phyloP scores from a whole-genome alignment of 2,329 filamentous ascomycete genomes.

The Monilinia vaccinii-corymbosi region DNA sequence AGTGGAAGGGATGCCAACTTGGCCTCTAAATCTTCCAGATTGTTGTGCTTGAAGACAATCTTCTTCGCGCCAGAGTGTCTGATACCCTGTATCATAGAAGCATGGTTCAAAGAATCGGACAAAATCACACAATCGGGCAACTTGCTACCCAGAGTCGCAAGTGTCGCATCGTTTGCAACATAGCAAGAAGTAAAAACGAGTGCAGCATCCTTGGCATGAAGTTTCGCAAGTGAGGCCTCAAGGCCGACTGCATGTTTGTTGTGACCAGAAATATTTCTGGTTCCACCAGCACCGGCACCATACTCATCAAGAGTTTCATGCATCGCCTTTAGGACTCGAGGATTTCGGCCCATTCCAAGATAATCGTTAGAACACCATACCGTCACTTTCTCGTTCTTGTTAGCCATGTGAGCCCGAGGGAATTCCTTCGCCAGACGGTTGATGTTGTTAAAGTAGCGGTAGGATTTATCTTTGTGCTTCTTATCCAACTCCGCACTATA shows the following conservation, averaged over 20 bases:
- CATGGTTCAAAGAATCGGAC: slow-evolving; percentile 96
- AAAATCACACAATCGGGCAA: slow-evolving; percentile 93
- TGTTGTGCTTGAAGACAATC: slow-evolving; percentile 98
- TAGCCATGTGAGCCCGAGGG: slow-evolving; percentile 84
- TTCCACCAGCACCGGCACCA: slow-evolving; percentile 89
- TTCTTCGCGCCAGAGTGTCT: slow-evolving; percentile 95
- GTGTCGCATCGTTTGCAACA: slow-evolving; percentile 93
- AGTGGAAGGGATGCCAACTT: slow-evolving; percentile 83
- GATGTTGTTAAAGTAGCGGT: slow-evolving; percentile 99
- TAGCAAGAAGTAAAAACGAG: slow-evolving; percentile 97
- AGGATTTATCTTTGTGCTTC: slow-evolving; percentile 99
- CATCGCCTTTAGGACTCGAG: slow-evolving; percentile 80
- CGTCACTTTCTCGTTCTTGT: slow-evolving; percentile 75
- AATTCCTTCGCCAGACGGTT: slow-evolving; percentile 96
- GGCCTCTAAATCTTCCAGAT: slow-evolving; percentile 81
- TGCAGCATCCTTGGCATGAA: slow-evolving; percentile 87
- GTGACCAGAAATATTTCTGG: slow-evolving; percentile 95
- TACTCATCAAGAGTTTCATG: slow-evolving; percentile 92
- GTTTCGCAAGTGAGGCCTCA: slow-evolving; percentile 71
- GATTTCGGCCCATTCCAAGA: slow-evolving; percentile 92
- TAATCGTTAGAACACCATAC: slow-evolving; percentile 99
- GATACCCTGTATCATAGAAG: slow-evolving; percentile 99
- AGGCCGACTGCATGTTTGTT: slow-evolving; percentile 87
- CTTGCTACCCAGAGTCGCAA: slow-evolving; percentile 94
- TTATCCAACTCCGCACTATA: slow-evolving; percentile 86